Base-by-base conservation (phyloP, 164 flowering plant genomes). In the Kalanchoe fedtschenkoi region DNA sequence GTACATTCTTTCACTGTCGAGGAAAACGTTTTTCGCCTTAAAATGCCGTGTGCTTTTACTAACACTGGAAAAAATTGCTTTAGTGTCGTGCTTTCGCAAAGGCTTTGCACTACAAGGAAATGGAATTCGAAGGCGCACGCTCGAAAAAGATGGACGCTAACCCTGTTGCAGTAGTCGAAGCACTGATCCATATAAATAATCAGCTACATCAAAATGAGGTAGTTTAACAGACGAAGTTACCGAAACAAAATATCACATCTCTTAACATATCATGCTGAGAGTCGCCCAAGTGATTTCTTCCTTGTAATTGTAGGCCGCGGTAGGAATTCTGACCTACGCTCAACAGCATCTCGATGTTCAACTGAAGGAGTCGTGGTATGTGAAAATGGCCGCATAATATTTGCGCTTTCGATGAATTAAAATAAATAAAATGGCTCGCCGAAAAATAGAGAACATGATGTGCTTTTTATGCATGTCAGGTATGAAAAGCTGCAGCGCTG, bases 161-260 rank as follows among this genome's bases (percentile, higher is more conserved):
- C 62, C 97, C 96, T 46, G 96, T 86, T 71, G 85, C 96, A 75
- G 95, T 88, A 2, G 99, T 90, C 72, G 99, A 95, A 78, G 89
- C 88, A 33, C 96, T 95, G 59, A 91, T 95, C 60, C 96, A 91
- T 75, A 91, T 95, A 73, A 95, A 95, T 72, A 95, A 89, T 77
- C 99, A 91, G 68, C 76, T 95, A 64, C 96, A 91, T 74, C 99
- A 95, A 73, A 89, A 95, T 77, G 99, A 95, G 96, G 99, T 95
- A 22, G 38, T 62, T 37, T 69, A 34, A 47, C 68, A 46, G 38
- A 47, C 1, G 51, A 26, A 61, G 32, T 11, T 26, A 4, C 24
- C 26, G 14, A 28, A 51, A 37, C 13, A 2, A 9, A 9, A 9
- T 9, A 37, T 37, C 6, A 8, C 0, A 37, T 24, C 22, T 35